Conservation (phyloP, 2,329 filamentous ascomycete species). For the Westerdykella sp. region DNA sequence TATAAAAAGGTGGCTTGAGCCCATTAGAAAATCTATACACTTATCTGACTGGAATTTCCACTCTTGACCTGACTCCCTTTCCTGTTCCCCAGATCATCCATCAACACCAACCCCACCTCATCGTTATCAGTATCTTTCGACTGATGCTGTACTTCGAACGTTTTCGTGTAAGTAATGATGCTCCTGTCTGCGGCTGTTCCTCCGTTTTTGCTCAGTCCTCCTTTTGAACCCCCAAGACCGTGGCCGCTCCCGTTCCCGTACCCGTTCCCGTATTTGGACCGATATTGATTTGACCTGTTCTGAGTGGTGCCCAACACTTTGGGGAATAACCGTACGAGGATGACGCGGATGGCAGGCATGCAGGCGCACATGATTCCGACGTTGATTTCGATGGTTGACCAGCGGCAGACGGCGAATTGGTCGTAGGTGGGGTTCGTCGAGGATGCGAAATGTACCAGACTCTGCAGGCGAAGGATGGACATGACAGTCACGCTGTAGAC, state of each 20-base stretch:
- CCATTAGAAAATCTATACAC: constrained; percentile 1
- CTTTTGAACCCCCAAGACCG: background rate
- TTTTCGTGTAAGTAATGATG: constrained; percentile 13
- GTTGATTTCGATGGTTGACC: constrained; percentile 41
- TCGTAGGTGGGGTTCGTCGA: constrained; percentile 40
- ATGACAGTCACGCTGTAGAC: constrained; percentile 38
- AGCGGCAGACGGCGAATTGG: constrained; percentile 37
- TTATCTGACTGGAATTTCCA: constrained; percentile 11
- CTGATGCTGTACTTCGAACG: constrained; percentile 14
- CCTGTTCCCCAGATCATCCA: constrained; percentile 11
- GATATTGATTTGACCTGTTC: constrained; percentile 13
- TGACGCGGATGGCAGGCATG: constrained; percentile 38
- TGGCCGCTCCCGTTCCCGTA: constrained; percentile 14
- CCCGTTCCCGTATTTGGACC: constrained; percentile 17
- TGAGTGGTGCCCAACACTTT: constrained; percentile 32
- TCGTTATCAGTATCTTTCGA: constrained; percentile 8
- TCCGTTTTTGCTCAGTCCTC: constrained; percentile 1
- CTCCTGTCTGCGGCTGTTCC: constrained; percentile 1
- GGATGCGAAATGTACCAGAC: constrained; percentile 39
- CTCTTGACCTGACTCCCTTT: constrained; percentile 9
- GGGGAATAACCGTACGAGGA: constrained; percentile 36
- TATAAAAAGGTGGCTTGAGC: background rate
- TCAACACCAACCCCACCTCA: constrained; percentile 12
- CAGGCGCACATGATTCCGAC: constrained; percentile 43
- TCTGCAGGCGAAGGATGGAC: constrained; percentile 41